These are phyloP conservation scores for Diaporthe longicolla DNA, from an alignment of 2,329 filamentous ascomycete genomes.

Conservation along the genomic window DNA sequence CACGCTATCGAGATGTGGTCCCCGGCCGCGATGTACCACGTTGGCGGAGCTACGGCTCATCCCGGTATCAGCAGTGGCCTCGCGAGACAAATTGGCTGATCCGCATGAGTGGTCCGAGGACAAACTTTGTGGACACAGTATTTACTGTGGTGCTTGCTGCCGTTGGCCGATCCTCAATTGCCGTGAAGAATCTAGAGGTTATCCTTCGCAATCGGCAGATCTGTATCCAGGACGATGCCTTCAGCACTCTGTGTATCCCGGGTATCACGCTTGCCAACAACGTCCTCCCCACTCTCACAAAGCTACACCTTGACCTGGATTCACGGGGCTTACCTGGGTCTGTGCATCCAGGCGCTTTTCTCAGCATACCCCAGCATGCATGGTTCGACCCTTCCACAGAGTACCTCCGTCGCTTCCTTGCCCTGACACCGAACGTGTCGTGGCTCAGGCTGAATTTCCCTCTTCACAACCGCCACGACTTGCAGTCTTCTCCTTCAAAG, in stretches of 20 bases:
- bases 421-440: conserved; percentile 57
- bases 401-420: conserved; percentile 56
- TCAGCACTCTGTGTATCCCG: conserved; percentile 60
- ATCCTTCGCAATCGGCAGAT: conserved; percentile 53
- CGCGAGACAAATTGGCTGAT: conserved; percentile 40
- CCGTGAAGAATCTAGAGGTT: conserved; percentile 62
- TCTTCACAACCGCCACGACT: background rate
- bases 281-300: conserved; percentile 61
- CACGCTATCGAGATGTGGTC: conserved; percentile 69
- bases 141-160: conserved; percentile 60
- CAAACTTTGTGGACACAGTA: conserved; percentile 50
- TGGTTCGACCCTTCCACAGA: conserved; percentile 41
- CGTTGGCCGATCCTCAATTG: conserved; percentile 56
- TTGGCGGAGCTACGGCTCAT: conserved; percentile 56
- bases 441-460: conserved; percentile 69
- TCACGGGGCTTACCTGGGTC: background rate
- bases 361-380: conserved; percentile 7
- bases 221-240: conserved; percentile 58
- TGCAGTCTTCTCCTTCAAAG: conserved; percentile 38
- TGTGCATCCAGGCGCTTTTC: too few relatives aligned
- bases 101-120: conserved; percentile 4
- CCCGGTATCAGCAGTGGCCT: conserved; percentile 8
- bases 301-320: conserved; percentile 56
- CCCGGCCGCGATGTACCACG: conserved; percentile 56
- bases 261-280: conserved; percentile 54